These are phyloP conservation scores for Zymoseptoria brevis DNA, from an alignment of 2,329 filamentous ascomycete species.

Conservation along the genomic window DNA sequence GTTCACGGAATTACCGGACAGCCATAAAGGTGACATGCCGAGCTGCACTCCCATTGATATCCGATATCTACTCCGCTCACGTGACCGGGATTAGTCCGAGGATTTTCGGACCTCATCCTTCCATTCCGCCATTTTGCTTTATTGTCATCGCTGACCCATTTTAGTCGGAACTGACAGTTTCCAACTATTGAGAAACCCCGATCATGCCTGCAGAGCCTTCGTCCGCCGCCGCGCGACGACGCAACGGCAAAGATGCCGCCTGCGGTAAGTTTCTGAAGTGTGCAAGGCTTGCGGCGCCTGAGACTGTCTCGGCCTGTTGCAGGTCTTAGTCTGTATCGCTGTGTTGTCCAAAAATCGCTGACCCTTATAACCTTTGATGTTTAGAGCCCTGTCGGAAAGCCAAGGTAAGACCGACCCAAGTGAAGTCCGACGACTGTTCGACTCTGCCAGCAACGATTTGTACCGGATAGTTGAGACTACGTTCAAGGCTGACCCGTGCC, in stretches of 20 bases:
- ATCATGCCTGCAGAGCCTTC: not conserved
- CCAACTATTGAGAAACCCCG: not conserved
- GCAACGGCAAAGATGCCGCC: constrained; percentile 15
- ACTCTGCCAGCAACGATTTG: no score
- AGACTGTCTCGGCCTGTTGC: no score
- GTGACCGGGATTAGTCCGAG: not conserved
- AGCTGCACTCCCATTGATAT: not conserved
- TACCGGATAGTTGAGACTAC: no score
- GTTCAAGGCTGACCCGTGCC: not conserved
- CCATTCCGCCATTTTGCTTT: not conserved
- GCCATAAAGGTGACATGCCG: not conserved
- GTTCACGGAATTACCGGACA: not conserved
- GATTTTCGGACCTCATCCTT: not conserved
- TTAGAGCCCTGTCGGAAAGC: constrained; percentile 13
- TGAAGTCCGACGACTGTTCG: not conserved
- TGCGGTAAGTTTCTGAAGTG: constrained; percentile 10
- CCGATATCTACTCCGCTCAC: not conserved
- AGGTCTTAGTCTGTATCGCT: no score
- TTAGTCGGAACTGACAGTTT: not conserved
- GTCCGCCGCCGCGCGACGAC: constrained; percentile 6
- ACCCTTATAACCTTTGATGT: no score
- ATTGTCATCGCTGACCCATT: not conserved
- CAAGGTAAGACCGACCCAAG: constrained; percentile 11
- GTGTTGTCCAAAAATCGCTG: no score
- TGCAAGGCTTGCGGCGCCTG: no score